These are phyloP conservation scores for Fusarium poae DNA, from an alignment of 2,329 filamentous ascomycete genomes.

Conservation along the genomic window DNA sequence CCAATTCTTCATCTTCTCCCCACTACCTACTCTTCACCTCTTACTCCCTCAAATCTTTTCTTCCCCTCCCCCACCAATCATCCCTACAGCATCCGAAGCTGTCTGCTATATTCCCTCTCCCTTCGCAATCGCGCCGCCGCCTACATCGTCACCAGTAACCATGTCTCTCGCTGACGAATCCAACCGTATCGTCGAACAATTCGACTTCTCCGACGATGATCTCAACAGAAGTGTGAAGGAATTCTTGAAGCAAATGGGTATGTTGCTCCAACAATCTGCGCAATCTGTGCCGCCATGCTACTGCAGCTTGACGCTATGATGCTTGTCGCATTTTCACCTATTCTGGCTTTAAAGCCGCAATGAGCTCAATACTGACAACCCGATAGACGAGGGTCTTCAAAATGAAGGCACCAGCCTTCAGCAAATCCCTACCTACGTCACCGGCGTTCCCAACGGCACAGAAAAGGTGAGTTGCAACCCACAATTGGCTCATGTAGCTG, in stretches of 20 bases:
- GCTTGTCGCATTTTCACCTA: slow-evolving; percentile 22
- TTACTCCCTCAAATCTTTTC: slow-evolving; percentile 33
- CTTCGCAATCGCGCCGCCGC: slow-evolving; percentile 66
- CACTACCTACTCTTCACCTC: slow-evolving; percentile 20
- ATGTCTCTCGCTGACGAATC: slow-evolving; percentile 79
- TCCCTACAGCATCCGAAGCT: slow-evolving; percentile 56
- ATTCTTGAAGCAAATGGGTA: slow-evolving; percentile 87
- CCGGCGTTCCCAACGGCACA: slow-evolving; percentile 93
- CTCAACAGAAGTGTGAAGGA: slow-evolving; percentile 85
- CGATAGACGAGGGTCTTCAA: slow-evolving; percentile 80
- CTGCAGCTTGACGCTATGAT: slow-evolving; percentile 26
- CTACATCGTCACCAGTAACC: slow-evolving; percentile 67
- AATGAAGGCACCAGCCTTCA: slow-evolving; percentile 85
- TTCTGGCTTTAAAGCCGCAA: slow-evolving; percentile 20
- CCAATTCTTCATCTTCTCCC: slow-evolving; percentile 35
- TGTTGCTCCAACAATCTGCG: slow-evolving; percentile 39
- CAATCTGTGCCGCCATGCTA: slow-evolving; percentile 17
- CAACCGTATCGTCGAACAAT: slow-evolving; percentile 83
- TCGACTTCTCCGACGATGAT: slow-evolving; percentile 84
- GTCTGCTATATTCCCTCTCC: slow-evolving; percentile 68
- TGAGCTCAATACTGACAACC: slow-evolving; percentile 28
- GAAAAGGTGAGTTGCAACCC: slow-evolving; percentile 77
- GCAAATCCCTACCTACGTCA: slow-evolving; percentile 98
- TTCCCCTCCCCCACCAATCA: slow-evolving; percentile 47
- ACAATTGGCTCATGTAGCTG: slow-evolving; percentile 2